Percentiles rank a stretch among this genome's conserved stretches.
phyloP scores from a whole-genome alignment of 805 yeast genomes.

The Yarrowia sp. region DNA sequence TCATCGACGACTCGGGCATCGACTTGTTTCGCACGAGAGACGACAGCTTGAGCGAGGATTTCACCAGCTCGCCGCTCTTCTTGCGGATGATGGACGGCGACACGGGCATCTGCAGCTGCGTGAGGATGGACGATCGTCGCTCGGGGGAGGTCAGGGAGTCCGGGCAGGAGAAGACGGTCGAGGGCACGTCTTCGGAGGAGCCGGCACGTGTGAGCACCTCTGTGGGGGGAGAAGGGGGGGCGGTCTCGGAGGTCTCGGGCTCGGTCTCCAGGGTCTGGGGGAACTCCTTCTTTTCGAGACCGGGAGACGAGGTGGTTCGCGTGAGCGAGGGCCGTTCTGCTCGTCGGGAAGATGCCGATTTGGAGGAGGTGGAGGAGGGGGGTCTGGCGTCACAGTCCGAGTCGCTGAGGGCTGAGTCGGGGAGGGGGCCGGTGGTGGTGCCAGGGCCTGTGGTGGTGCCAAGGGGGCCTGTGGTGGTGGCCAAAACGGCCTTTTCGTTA shows the following conservation, averaged over 20 bases:
- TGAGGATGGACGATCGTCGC: constrained; percentile 30
- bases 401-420: constrained; percentile 31
- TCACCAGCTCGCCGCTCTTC: constrained; percentile 86
- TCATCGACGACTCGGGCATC: constrained; percentile 50
- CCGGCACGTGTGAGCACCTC: constrained; percentile 15
- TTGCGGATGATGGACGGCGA: constrained; percentile 66
- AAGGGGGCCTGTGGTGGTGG: too few relatives aligned
- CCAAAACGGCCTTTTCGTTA: constrained; percentile 24
- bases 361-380: neutral
- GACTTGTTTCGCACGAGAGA: constrained; percentile 50
- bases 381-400: constrained; percentile 1
- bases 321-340: constrained; percentile 37
- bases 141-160: constrained; percentile 32
- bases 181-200: constrained; percentile 36
- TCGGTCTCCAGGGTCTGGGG: neutral
- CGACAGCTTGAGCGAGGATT: constrained; percentile 66
- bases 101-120: constrained; percentile 36
- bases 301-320: constrained; percentile 29
- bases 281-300: constrained; percentile 29
- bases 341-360: constrained; percentile 26
- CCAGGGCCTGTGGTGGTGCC: constrained; percentile 3
- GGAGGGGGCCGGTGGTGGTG: constrained; percentile 15
- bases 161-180: constrained; percentile 26
- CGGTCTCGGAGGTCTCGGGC: neutral
- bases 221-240: neutral